A percentile compares a stretch with the other conserved stretches of the same genome.
Conservation (phyloP, 2,329 filamentous ascomycete genomes). For the Bipolaris bicolor region DNA sequence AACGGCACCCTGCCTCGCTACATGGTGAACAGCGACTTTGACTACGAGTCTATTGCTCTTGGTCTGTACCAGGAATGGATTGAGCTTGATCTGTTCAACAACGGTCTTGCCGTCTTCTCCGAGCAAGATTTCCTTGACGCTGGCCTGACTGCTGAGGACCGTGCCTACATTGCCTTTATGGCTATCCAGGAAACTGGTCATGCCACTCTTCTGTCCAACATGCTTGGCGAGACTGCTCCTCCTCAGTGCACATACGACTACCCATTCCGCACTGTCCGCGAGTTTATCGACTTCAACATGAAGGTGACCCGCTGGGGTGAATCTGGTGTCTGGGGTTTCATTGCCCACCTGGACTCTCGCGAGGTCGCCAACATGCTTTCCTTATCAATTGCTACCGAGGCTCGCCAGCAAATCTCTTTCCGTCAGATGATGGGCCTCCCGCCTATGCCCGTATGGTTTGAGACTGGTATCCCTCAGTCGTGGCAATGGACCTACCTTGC, state of each 20-base stretch:
- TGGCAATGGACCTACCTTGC: conserved; percentile 85
- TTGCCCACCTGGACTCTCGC: conserved; percentile 76
- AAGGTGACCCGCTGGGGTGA: conserved; percentile 85
- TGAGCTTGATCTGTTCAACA: conserved; percentile 81
- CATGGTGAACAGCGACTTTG: conserved; percentile 79
- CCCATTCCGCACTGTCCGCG: conserved; percentile 73
- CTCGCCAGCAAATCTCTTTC: conserved; percentile 84
- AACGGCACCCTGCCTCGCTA: conserved; percentile 80
- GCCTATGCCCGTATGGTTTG: conserved; percentile 84
- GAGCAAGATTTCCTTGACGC: conserved; percentile 71
- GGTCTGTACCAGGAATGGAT: conserved; percentile 85
- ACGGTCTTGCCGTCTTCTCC: conserved; percentile 72
- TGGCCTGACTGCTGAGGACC: conserved; percentile 72
- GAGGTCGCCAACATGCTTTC: conserved; percentile 75
- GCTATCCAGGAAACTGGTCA: conserved; percentile 77
- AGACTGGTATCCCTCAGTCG: conserved; percentile 78
- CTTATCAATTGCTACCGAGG: conserved; percentile 78
- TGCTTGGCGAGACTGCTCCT: conserved; percentile 73
- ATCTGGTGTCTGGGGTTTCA: conserved; percentile 79
- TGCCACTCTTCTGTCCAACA: conserved; percentile 76
- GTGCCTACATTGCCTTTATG: conserved; percentile 77
- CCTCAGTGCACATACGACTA: conserved; percentile 83
- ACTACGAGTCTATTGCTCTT: conserved; percentile 77
- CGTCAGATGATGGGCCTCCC: conserved; percentile 80
- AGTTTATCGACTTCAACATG: conserved; percentile 84